Conservation (phyloP, 257 asterid species). For the Penstemon barbatus region DNA sequence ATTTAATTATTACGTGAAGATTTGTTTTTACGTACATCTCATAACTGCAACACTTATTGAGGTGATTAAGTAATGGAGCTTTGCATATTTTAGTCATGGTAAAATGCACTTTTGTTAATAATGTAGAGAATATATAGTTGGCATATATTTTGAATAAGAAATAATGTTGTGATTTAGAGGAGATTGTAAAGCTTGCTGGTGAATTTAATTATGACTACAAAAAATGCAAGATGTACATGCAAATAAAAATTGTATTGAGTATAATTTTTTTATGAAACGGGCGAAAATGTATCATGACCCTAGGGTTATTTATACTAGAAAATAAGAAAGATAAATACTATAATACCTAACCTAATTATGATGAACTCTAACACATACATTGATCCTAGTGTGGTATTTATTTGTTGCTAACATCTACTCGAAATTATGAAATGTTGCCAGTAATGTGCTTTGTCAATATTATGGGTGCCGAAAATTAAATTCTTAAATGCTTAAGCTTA, state of each 20-base stretch:
- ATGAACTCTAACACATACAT: too few relatives aligned
- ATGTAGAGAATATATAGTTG: constrained; percentile 1
- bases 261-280: neutral
- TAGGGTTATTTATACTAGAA: too few relatives aligned
- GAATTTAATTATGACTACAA: constrained; percentile 10
- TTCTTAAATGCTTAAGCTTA: constrained; percentile 1
- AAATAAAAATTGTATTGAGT: too few relatives aligned
- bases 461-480: constrained; percentile 1
- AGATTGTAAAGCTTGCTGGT: neutral
- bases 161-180: neutral
- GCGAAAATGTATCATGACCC: too few relatives aligned
- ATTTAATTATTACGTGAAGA: constrained; percentile 4
- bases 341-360: too few relatives aligned
- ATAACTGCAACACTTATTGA: constrained; percentile 8
- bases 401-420: neutral
- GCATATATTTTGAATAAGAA: neutral
- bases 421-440: neutral
- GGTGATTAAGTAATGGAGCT: constrained; percentile 5
- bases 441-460: constrained; percentile 5
- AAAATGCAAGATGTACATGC: too few relatives aligned
- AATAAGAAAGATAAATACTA: too few relatives aligned
- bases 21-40: neutral
- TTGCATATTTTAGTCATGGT: neutral
- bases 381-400: neutral
- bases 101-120: neutral